Base-by-base conservation (phyloP, 2,329 filamentous ascomycete species). In the Aspergillus vadensis region DNA sequence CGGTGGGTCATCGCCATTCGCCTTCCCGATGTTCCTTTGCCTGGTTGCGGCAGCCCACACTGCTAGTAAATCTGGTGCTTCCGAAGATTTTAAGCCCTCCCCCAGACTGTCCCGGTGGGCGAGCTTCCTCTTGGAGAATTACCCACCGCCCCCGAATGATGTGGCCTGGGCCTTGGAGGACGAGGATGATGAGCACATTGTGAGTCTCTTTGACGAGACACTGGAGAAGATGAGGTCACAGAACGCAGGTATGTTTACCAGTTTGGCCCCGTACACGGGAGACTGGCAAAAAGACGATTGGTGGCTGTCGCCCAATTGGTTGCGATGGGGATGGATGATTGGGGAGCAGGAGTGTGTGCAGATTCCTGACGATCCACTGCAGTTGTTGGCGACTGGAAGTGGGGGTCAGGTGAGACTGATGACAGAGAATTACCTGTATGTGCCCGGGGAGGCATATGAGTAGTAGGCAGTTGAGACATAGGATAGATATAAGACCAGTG, bases 291-390 rank as follows among this genome's bases (percentile, higher is more conserved):
- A 63, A n/a, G 65, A 65, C n/a, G 67, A 67, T 53, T 72, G 70
- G 65, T 78, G 76, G 76, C 62, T 78, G 30, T 72, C 74, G 27
- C 65, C 71, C 6, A 72, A 75, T 19, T 75, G 73, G 73, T 17
- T 80, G 50, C 75, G 77, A 49, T 81, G 79, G 79, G 75, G 76
- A 23, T 80, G 77, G 73, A 73, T 74, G 60, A 70, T 79, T 47
- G 70, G 71, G 43, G 73, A 78, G 53, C 73, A 78, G 43, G 78
- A 81, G 60, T 69, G 67, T 53, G 70, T 78, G 44, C 69, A 73
- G 56, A 66, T 73, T 25, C 70, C 74, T 0, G 71, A 72, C 52
- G 69, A 77, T 55, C 74, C 76, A 25, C 60, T 79, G 39, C 59
- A 64, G 15, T 62, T 76, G 53, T 61, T 77, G 17, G 62, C 58